Percentiles rank a stretch among this genome's conserved stretches.
Evolutionary conservation across 805 yeast genomes (phyloP).

Genomic region (Cephaloascus albidus): DNA sequence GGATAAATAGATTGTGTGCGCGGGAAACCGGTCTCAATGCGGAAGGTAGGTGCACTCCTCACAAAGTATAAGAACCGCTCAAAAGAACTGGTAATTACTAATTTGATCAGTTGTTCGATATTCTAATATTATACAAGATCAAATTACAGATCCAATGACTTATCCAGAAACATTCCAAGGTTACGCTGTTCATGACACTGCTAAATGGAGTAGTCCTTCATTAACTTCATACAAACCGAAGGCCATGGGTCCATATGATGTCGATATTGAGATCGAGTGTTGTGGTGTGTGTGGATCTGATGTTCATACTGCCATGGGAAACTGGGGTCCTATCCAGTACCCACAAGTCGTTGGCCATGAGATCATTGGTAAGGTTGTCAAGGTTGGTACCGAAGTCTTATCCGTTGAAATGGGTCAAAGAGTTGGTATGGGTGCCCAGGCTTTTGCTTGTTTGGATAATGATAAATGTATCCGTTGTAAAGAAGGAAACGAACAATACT

Average conservation of each 20-base stretch:
- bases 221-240: constrained; percentile 18
- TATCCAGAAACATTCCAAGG: constrained; percentile 21
- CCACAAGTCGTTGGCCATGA: constrained; percentile 27
- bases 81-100: too few relatives aligned
- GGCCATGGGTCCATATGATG: constrained; percentile 14
- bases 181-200: constrained; percentile 18
- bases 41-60: too few relatives aligned
- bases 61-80: too few relatives aligned
- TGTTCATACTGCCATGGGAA: constrained; percentile 22
- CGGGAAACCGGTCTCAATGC: too few relatives aligned
- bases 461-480: constrained; percentile 27
- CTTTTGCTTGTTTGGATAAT: constrained; percentile 21
- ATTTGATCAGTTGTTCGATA: too few relatives aligned
- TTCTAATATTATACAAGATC: too few relatives aligned
- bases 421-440: constrained; percentile 26
- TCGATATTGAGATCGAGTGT: constrained; percentile 14
- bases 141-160: too few relatives aligned
- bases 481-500: constrained; percentile 33
- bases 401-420: constrained; percentile 22
- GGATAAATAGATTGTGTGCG: too few relatives aligned
- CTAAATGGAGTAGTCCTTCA: constrained; percentile 23
- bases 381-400: constrained; percentile 17
- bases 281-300: constrained; percentile 28
- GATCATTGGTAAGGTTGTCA: constrained; percentile 22
- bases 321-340: too few relatives aligned